Evolutionary conservation across 345 rosid genomes (phyloP), one percentile per base, ranked within the genome.

Genomic region (Pelargonium nanum): DNA sequence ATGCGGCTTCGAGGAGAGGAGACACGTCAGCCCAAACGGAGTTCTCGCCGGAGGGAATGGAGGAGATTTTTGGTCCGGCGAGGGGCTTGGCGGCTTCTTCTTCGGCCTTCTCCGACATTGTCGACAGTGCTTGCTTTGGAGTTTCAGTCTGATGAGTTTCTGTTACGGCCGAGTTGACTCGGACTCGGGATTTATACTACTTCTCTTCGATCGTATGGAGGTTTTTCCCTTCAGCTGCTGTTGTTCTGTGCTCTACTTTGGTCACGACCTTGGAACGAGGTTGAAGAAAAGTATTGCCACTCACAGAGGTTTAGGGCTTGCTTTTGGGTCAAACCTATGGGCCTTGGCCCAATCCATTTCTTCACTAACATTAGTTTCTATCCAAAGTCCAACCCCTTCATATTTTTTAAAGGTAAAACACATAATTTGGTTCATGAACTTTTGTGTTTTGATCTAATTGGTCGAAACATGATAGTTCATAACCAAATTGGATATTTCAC

Each of bases 1-100:
- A 89, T 26, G 95, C 86, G 65, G 81, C 79, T 55, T 75, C 75
- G 25, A 89, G 83, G 70, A 86, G 91, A 53, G 85, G 77, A 3
- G 91, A 84, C 6, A 82, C 84, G 78, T 89, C 85, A 13, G 95
- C 85, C 97, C 97, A 89, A 24, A 81, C 80, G 28, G 87, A 74
- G 68, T 74, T 71, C 19, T 80, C 91, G 58, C 78, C 80, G 63
- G 87, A 80, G 45, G 88, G 84, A 58, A 86, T 78, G 57, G 85
- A 64, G 62, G 66, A 57, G 70, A 59, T 68, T 26, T 25, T 65
- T 28, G 77, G 64, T 24, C 67, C 58, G 56, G 70, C 72, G 63
- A 68, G 62, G 67, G 56, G 70, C 78, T 64, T 64, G 58, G 69
- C 26, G 4, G 62, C 58, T 30, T 65, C 66, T 64, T 48, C 67